These are phyloP conservation scores for Aspergillus sergii DNA, from an alignment of 2,329 filamentous ascomycete genomes.

Conservation along the genomic window DNA sequence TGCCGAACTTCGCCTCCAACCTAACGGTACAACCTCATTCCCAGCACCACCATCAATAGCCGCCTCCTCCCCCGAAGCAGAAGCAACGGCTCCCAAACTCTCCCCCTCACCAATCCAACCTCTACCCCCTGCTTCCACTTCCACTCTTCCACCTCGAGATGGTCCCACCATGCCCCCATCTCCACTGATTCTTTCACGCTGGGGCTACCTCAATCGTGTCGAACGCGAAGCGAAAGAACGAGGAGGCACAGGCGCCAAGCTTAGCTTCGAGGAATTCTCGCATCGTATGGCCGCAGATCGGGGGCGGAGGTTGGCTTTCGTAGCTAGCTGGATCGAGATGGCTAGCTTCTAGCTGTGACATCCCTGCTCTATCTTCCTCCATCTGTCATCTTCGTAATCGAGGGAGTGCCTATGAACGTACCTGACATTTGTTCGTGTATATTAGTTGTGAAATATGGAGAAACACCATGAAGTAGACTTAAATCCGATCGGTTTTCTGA, in stretches of 20 bases:
- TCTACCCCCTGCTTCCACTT: constrained; percentile 26
- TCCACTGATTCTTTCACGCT: constrained; percentile 46
- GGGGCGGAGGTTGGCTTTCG: constrained; percentile 72
- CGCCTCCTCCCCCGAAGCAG: constrained; percentile 35
- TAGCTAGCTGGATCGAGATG: constrained; percentile 88
- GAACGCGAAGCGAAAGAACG: constrained; percentile 70
- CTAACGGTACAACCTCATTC: constrained; percentile 34
- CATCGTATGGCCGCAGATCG: constrained; percentile 70
- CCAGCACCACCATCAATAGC: constrained; percentile 34
- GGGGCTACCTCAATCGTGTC: constrained; percentile 59
- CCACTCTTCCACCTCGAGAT: constrained; percentile 16
- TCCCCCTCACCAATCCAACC: constrained; percentile 39
- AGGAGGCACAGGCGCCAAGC: constrained; percentile 73
- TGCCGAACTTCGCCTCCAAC: constrained; percentile 43
- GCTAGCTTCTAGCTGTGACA: constrained; percentile 55
- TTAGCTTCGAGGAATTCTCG: constrained; percentile 81
- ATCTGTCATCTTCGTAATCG: neutral
- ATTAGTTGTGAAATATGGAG: neutral
- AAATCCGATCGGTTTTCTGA: neutral
- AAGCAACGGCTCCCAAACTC: constrained; percentile 37
- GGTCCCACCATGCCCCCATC: constrained; percentile 22
- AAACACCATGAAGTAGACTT: neutral
- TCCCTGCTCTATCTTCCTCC: neutral
- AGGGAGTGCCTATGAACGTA: neutral
- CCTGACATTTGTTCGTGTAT: neutral